phyloP scores from a whole-genome alignment of 148 eudicot genomes.

The Amaranthus cruentus region DNA sequence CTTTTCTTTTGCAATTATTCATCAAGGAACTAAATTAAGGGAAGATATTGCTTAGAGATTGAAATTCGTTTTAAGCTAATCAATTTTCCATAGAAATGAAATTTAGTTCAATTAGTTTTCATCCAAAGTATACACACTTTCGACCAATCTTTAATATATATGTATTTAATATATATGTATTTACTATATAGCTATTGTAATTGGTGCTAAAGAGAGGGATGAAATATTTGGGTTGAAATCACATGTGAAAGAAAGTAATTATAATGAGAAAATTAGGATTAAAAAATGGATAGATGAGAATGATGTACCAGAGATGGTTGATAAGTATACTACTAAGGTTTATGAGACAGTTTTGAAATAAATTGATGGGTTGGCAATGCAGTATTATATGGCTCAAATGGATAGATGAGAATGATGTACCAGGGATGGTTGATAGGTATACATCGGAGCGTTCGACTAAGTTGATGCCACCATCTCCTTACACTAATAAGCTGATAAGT shows the following conservation, averaged over 20 bases:
- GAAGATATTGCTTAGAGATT: too few species aligned
- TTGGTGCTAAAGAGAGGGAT: constrained; percentile 82
- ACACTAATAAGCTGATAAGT: constrained; percentile 52
- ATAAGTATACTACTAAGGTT: constrained; percentile 52
- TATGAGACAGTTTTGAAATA: constrained; percentile 77
- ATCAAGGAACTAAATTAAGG: too few species aligned
- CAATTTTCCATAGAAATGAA: too few species aligned
- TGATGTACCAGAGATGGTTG: constrained; percentile 85
- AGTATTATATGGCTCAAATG: constrained; percentile 83
- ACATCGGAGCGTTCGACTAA: constrained; percentile 38
- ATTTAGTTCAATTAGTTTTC: too few species aligned
- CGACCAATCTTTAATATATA: too few species aligned
- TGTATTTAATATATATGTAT: too few species aligned
- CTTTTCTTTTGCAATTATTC: too few species aligned
- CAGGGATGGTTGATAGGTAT: constrained; percentile 35
- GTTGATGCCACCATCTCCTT: constrained; percentile 57
- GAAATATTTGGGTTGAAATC: constrained; percentile 68
- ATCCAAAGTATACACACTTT: too few species aligned
- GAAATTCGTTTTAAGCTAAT: too few species aligned
- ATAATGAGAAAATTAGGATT: constrained; percentile 75
- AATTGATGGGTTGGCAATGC: constrained; percentile 79
- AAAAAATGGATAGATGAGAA: constrained; percentile 95
- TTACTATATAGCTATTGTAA: neutral
- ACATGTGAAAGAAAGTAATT: constrained; percentile 72
- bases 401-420: constrained; percentile 62